These are phyloP conservation scores for Taiozyma sp. DNA, from an alignment of 1,139 yeast species.

Conservation along the genomic window DNA sequence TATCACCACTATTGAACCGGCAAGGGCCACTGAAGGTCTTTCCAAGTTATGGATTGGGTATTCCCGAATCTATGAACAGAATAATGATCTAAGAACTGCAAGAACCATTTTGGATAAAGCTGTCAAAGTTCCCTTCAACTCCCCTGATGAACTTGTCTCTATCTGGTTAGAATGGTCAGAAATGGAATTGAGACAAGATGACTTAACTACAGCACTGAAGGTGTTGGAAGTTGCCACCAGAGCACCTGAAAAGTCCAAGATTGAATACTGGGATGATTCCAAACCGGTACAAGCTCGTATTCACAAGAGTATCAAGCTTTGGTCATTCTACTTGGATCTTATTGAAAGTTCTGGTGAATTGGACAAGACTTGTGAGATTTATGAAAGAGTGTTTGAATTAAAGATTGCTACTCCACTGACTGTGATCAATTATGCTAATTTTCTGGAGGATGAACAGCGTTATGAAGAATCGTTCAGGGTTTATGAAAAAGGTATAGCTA, in stretches of 20 bases:
- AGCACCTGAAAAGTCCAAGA: constrained; percentile 13
- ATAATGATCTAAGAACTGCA: constrained; percentile 54
- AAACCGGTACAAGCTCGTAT: constrained; percentile 53
- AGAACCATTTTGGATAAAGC: constrained; percentile 60
- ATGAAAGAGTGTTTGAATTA: constrained; percentile 53
- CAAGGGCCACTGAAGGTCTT: constrained; percentile 38
- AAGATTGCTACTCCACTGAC: constrained; percentile 68
- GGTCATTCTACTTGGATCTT: constrained; percentile 73
- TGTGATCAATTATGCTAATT: constrained; percentile 60
- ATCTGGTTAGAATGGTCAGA: constrained; percentile 75
- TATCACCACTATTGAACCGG: constrained; percentile 60
- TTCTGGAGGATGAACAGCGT: constrained; percentile 45
- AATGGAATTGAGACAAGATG: constrained; percentile 46
- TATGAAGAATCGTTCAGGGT: constrained; percentile 52
- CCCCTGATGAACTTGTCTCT: constrained; percentile 58
- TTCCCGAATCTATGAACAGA: constrained; percentile 56
- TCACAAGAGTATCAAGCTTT: constrained; percentile 55
- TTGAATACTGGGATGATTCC: constrained; percentile 23
- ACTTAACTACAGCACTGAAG: constrained; percentile 45
- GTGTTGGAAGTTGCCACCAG: constrained; percentile 48
- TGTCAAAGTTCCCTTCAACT: constrained; percentile 61
- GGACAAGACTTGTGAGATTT: constrained; percentile 39
- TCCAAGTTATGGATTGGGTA: constrained; percentile 65
- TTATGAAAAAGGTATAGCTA: constrained; percentile 59
- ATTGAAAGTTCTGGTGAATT: constrained; percentile 52